phyloP scores from a whole-genome alignment of 164 flowering plant genomes.

The Sextonia rubra region DNA sequence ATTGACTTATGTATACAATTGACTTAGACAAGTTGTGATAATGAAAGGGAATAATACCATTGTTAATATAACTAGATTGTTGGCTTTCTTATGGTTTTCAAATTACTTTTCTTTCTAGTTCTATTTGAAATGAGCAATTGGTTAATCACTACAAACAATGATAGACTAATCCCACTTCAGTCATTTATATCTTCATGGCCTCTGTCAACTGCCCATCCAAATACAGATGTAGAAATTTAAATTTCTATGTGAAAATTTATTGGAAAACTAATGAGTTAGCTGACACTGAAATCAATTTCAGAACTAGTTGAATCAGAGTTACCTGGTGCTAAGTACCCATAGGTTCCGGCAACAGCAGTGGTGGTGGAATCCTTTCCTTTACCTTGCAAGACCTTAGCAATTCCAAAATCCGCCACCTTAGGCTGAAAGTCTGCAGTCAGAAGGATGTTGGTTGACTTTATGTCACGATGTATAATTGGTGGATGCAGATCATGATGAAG shows the following conservation, averaged over 20 bases:
- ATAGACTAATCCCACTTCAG: neutral
- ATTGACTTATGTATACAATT: too few species aligned
- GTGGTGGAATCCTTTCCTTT: conserved; percentile 73
- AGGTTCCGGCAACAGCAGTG: conserved; percentile 83
- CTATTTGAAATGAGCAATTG: neutral
- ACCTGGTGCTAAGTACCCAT: conserved; percentile 98
- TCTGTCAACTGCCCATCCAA: neutral
- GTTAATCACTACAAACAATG: neutral
- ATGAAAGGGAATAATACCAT: neutral
- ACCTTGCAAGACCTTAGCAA: conserved; percentile 87
- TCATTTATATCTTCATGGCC: neutral
- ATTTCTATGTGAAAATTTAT: neutral
- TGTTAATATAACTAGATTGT: neutral
- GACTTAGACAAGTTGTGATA: too few species aligned
- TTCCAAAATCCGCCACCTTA: conserved; percentile 95
- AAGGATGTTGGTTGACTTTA: conserved; percentile 86
- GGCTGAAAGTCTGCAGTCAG: conserved; percentile 71
- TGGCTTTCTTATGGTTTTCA: neutral
- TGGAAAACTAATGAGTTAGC: neutral
- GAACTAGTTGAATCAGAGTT: conserved; percentile 10
- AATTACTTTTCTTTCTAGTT: neutral
- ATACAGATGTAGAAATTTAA: neutral
- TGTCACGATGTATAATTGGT: conserved; percentile 86
- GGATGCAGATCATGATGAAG: conserved; percentile 84
- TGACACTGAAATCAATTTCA: neutral